Percentiles rank a stretch among this genome's conserved stretches.
phyloP scores from a whole-genome alignment of 148 eudicot species.

The Silene latifolia region DNA sequence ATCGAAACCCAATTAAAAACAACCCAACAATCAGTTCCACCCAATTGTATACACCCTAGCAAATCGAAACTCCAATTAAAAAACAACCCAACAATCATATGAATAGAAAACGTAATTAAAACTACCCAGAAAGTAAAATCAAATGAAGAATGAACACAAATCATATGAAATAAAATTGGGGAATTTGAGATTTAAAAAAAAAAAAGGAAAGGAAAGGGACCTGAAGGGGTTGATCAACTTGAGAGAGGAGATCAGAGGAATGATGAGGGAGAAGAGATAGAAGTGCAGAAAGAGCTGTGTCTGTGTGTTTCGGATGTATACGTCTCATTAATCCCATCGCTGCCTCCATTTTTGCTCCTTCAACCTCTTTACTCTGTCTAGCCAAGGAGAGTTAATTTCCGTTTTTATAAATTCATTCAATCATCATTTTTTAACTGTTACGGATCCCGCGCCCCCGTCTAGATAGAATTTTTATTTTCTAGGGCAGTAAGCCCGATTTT shows the following conservation, averaged over 20 bases:
- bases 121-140: not conserved
- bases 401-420: too few species aligned
- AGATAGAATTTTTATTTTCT: too few species aligned
- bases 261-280: conserved; percentile 73
- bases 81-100: not conserved
- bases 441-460: too few species aligned
- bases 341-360: conserved; percentile 59
- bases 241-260: conserved; percentile 94
- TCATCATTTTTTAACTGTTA: too few species aligned
- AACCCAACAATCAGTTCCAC: not conserved
- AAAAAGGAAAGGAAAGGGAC: conserved; percentile 26
- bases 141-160: not conserved
- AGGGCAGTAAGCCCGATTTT: too few species aligned
- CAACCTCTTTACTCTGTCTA: not conserved
- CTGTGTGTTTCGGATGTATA: conserved; percentile 76
- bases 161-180: not conserved
- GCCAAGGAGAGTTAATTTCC: too few species aligned
- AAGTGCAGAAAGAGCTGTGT: conserved; percentile 82
- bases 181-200: not conserved
- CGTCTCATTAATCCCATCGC: conserved; percentile 98
- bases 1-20: not conserved
- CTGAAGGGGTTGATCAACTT: conserved; percentile 99
- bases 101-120: not conserved
- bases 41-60: too few species aligned
- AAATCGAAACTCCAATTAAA: conserved; percentile 7